A percentile compares a stretch with the other conserved stretches of the same genome.
phyloP scores from a whole-genome alignment of 1,139 yeast genomes.

The Yamadazyma siamensis region DNA sequence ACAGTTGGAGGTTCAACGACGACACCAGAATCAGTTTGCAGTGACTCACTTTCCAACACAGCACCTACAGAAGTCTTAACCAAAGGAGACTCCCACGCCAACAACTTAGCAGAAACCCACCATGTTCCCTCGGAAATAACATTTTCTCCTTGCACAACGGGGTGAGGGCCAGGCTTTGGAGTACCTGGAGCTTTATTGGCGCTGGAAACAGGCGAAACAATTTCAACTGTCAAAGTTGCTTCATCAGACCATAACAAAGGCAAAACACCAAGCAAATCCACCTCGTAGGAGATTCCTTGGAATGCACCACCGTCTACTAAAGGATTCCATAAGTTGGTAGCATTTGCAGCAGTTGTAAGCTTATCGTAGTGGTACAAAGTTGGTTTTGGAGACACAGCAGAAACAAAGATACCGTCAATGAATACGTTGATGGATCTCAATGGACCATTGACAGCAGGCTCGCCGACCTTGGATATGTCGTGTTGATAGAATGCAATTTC shows the following conservation, averaged over 20 bases:
- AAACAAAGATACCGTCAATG: constrained; percentile 18
- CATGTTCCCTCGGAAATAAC: constrained; percentile 12
- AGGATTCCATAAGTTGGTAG: constrained; percentile 20
- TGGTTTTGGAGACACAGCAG: constrained; percentile 25
- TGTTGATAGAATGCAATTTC: constrained; percentile 20
- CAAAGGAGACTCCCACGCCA: constrained; percentile 16
- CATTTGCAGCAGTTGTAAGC: constrained; percentile 13
- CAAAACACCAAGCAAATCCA: constrained; percentile 24
- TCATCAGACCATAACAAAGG: constrained; percentile 28
- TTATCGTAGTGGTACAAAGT: constrained; percentile 22
- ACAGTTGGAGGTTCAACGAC: constrained; percentile 15
- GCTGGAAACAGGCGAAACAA: constrained; percentile 18
- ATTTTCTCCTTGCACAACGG: constrained; percentile 11
- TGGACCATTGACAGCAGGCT: constrained; percentile 15
- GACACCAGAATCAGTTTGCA: constrained; percentile 13
- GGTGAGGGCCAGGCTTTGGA: constrained; percentile 13
- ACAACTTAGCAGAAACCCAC: constrained; percentile 16
- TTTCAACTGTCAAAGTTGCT: constrained; percentile 18
- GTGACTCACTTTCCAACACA: constrained; percentile 6
- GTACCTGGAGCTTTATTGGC: constrained; percentile 13
- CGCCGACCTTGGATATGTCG: constrained; percentile 12
- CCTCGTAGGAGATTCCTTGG: constrained; percentile 23
- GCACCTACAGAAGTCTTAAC: constrained; percentile 10
- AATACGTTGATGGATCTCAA: constrained; percentile 24
- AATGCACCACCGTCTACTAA: constrained; percentile 24